Percentiles rank a stretch among this genome's conserved stretches.
phyloP scores from a whole-genome alignment of 148 eudicot species.

The Rhododendron kiyosumense region DNA sequence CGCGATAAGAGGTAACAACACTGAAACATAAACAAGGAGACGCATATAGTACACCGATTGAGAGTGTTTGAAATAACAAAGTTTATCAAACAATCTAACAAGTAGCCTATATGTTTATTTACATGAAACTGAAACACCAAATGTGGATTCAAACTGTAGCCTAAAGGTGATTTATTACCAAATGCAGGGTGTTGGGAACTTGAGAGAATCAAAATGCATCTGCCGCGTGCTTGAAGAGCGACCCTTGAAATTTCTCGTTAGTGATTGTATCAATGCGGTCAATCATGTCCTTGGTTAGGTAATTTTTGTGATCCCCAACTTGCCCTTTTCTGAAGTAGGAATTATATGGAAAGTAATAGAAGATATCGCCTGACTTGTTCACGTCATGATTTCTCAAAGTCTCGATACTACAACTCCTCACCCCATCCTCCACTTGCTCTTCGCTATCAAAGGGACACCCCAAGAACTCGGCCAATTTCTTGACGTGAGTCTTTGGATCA shows the following conservation, averaged over 20 bases:
- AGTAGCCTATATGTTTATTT: neutral
- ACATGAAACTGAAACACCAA: neutral
- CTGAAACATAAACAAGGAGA: no score
- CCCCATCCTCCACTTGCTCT: no score
- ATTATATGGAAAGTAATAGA: no score
- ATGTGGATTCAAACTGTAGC: neutral
- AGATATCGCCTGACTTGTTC: no score
- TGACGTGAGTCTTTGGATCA: neutral
- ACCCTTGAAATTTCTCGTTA: neutral
- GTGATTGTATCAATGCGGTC: neutral
- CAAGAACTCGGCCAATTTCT: neutral
- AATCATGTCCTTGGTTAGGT: no score
- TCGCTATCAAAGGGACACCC: neutral
- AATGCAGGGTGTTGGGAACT: neutral
- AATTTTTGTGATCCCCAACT: no score
- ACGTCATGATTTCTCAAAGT: no score
- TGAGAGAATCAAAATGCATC: neutral
- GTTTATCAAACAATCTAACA: neutral
- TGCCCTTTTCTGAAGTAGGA: no score
- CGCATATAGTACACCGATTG: neutral
- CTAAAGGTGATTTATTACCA: neutral
- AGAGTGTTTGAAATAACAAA: neutral
- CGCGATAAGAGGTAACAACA: no score
- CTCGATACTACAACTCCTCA: no score
- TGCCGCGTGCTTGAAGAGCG: no score